These are phyloP conservation scores for Puya raimondii DNA, from an alignment of 176 grass and related monocot species.

Conservation along the genomic window DNA sequence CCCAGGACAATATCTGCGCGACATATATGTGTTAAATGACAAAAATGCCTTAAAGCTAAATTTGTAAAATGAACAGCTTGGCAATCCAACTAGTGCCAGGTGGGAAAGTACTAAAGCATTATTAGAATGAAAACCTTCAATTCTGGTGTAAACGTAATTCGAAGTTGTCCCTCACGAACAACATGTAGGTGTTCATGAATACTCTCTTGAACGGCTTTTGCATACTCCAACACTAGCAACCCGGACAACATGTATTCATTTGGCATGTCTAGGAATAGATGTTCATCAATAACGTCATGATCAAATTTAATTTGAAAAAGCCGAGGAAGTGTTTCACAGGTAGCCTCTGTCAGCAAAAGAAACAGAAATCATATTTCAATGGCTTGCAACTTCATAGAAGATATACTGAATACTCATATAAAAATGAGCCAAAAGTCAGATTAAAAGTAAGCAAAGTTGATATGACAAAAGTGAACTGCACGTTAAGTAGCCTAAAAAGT, in stretches of 20 bases:
- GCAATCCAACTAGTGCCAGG: background rate
- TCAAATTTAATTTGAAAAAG: conserved; percentile 99
- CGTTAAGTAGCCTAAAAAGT: no score
- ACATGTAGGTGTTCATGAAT: conserved; percentile 86
- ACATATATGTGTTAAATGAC: no score
- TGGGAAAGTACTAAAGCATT: background rate
- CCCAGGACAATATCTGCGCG: conserved; percentile 80
- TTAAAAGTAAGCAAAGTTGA: background rate
- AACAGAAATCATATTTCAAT: conserved; percentile 1
- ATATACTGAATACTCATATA: background rate
- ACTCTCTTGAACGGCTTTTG: conserved; percentile 85
- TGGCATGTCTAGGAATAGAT: conserved; percentile 72
- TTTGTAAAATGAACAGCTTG: background rate
- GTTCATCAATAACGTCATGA: conserved; percentile 78
- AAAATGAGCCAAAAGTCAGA: background rate
- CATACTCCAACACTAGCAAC: conserved; percentile 70
- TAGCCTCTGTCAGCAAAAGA: conserved; percentile 49
- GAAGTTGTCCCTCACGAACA: conserved; percentile 73
- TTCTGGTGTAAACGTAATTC: conserved; percentile 94
- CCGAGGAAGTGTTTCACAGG: conserved; percentile 86
- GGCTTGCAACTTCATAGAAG: background rate
- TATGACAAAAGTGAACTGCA: background rate
- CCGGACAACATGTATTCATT: conserved; percentile 74
- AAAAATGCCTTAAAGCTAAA: background rate
- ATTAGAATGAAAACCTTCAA: conserved; percentile 53